Base-by-base conservation (phyloP, 441 rosid genomes). In the Populus trichocarpa region DNA sequence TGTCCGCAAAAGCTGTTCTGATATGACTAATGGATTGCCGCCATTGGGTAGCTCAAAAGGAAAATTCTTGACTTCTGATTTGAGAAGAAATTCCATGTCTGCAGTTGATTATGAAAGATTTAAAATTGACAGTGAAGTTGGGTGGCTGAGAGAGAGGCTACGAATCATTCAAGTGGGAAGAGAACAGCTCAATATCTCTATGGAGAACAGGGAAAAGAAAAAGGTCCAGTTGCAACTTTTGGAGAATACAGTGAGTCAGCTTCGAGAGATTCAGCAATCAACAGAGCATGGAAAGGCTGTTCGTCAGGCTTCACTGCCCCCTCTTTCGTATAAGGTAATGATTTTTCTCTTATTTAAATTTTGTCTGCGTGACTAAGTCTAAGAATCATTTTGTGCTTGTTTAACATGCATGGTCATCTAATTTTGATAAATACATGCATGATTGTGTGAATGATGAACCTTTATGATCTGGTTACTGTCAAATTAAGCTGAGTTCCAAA, bases 1-100 rank as follows among this genome's bases (percentile, higher is more conserved):
- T 67, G 76, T 86, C 75, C 83, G 82, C 70, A 82, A 86, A 84
- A 89, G 91, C 84, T 83, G 84, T 73, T 89, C 88, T 67, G 91
- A 88, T 20, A 71, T 85, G 74, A 75, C 85, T 70, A 80, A 74
- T 76, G 80, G 80, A 71, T 76, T 87, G 66, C 87, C 86, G 61
- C 86, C 79, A 8, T 22, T 79, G 25, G 81, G 77, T 79, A 69
- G 80, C 81, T 77, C 77, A 9, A 82, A 80, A 28, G 73, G 83
- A 13, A 82, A 83, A 70, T 67, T 76, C 57, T 67, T 72, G 77
- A 83, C 80, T 73, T 75, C 85, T 46, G 81, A 71, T 83, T 78
- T 87, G 33, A 87, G 90, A 38, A 87, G 97, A 80, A 87, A 92
- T 77, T 92, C 98, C 36, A 91, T 91, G 93, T 90, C 98, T 78